Evolutionary conservation across 495 filamentous ascomycete species (phyloP), one percentile per base, ranked within the genome.

Genomic region (Tetracladium setigerum): DNA sequence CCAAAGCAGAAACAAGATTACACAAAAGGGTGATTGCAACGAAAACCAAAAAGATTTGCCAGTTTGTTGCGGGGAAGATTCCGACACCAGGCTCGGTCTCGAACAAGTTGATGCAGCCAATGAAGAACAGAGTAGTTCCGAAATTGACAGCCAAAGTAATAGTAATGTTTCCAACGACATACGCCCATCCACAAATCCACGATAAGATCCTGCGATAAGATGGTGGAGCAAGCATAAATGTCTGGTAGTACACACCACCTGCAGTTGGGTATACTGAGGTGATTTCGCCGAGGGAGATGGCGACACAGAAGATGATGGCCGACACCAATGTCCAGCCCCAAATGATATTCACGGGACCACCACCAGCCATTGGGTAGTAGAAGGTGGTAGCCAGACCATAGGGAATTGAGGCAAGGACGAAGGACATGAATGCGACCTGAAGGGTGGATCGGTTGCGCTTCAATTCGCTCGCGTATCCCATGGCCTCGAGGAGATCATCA

Each of bases 351-450:
- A 79, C 81, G 7, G 78, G 74, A 24, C 81, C 77, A 42, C 83
- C 81, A 55, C 78, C 76, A 38, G 74, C 70, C 38, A 87, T 70
- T 13, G 79, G 78, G 55, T 84, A 83, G 65, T 78, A 83, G 34
- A 87, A 62, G 43, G 83, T 87, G 27, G 83, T 86, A 53, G 76
- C 78, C 27, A 84, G 71, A 35, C 83, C 83, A 52, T 80, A 87
- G 13, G 83, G 83, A 35, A 73, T 72, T 10, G 67, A 68, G 30
- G 70, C 70, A 15, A 73, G 66, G 41, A 77, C 72, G 47, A 78
- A 77, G 41, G 69, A 73, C 73, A 77, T 77, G 62, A 77, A 77
- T 18, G 72, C 72, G 44, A 76, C 73, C 48, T 76, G 72, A 33
- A 74, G 66, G 2, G 73, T 78, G 7, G 73, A 76, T 10, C 74